phyloP scores from a whole-genome alignment of 78 protist species.

The Mantamonas sphyraenae region DNA sequence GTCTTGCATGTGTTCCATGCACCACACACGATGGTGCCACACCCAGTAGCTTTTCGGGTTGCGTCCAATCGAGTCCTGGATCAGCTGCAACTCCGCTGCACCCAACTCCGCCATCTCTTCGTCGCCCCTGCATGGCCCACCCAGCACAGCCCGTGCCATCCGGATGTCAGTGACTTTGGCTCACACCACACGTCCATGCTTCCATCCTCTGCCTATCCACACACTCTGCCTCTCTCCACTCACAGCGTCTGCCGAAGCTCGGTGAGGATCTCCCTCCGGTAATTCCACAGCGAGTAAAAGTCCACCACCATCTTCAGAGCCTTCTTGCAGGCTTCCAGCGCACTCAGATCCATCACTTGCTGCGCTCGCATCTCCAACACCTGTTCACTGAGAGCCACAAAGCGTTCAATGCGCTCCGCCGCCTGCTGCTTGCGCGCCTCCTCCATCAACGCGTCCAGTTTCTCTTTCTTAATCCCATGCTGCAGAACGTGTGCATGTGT shows the following conservation, averaged over 20 bases:
- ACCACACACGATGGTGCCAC: conserved; percentile 52
- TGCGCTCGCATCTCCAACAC: background rate
- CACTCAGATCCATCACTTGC: background rate
- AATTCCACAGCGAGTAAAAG: conserved; percentile 73
- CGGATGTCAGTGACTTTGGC: background rate
- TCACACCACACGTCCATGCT: background rate
- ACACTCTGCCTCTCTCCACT: background rate
- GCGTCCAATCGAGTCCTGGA: background rate
- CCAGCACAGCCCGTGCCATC: background rate
- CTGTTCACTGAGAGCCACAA: background rate
- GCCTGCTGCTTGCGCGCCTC: background rate
- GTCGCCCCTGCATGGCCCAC: background rate
- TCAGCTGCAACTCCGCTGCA: conserved; percentile 11
- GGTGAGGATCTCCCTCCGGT: conserved; percentile 43
- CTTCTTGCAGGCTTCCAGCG: conserved; percentile 14
- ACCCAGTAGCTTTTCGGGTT: conserved; percentile 39
- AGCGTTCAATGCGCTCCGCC: background rate
- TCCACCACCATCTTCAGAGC: conserved; percentile 76
- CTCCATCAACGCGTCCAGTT: background rate
- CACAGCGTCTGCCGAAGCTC: background rate
- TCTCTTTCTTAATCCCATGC: conserved; percentile 10
- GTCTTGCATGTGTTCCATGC: background rate
- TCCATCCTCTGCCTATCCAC: background rate
- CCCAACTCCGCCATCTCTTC: background rate
- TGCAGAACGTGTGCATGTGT: background rate